Evolutionary conservation across 176 grass and related monocot species (phyloP), one percentile per base, ranked within the genome.

Genomic region (Neostapfia colusana): DNA sequence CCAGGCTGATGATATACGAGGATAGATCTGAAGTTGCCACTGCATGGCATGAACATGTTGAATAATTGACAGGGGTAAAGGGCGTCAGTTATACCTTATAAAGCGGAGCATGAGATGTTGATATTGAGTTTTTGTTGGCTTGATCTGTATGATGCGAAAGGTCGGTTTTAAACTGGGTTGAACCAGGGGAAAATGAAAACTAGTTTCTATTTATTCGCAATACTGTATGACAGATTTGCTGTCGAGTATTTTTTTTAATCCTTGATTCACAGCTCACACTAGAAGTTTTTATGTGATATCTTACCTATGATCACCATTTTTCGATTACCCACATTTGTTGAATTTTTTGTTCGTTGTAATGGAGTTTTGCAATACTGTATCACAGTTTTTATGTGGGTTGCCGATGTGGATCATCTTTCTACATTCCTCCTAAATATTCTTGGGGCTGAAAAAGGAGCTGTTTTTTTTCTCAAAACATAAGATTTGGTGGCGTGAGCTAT

Each of bases 91-190:
- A 74, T 39, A 81, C 79, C 69, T 63, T 83, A 74, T 48, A 84
- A 80, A 76, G 64, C 37, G 42, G 56, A 16, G 71, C 63, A 66
- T 84, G 63, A 45, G 37, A 78, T 74, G 63, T 64, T 76, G 81
- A 76, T 75, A 63, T 58, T 58, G 16, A 70, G 35, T 80, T 88
- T 82, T 76, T 80, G 76, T 70, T 70, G 45, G 54, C 64, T 65
- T 84, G 46, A 64, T 63, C 46, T 49, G 13, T 80, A 61, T 86
- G 72, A 65, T 31, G 45, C 12, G 65, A 65, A 71, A 67, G 65
- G 21, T 46, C 36, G 1, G 21, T 27, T 55, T 62, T 69, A 31
- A 81, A 42, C 28, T 57, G 57, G 34, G 73, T 11, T 51, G 43
- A 26, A 40, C 24, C 13, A 38, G 61, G 41, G 35, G 4, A 67